phyloP scores from a whole-genome alignment of 2,329 filamentous ascomycete species.

The Pestalotiopsis fici region DNA sequence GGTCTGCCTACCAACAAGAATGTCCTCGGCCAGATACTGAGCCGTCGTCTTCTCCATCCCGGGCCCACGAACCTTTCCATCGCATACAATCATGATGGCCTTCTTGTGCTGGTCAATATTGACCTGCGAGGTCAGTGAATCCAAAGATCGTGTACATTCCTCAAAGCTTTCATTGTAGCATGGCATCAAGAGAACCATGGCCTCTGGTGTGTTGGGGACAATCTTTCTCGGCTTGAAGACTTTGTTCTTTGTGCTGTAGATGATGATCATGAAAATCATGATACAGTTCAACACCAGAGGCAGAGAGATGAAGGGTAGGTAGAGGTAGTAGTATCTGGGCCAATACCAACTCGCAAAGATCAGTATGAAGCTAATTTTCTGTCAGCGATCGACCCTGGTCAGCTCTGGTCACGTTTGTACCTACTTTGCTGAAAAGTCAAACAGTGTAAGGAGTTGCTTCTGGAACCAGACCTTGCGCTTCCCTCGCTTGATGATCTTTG shows the following conservation, averaged over 20 bases:
- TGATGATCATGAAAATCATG: constrained; percentile 41
- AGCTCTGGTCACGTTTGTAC: background rate
- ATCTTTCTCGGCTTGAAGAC: constrained; percentile 28
- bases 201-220: constrained; percentile 35
- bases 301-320: constrained; percentile 46
- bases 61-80: constrained; percentile 46
- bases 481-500: constrained; percentile 16
- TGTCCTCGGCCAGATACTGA: constrained; percentile 47
- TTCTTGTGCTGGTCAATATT: constrained; percentile 41
- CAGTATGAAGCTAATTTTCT: constrained; percentile 16
- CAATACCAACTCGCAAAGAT: constrained; percentile 36
- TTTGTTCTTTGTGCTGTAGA: constrained; percentile 30
- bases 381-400: constrained; percentile 8
- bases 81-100: constrained; percentile 48
- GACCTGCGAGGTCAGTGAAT: constrained; percentile 45
- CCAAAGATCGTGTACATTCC: constrained; percentile 43
- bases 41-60: constrained; percentile 50
- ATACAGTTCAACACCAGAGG: constrained; percentile 40
- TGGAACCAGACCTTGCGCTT: constrained; percentile 18
- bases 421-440: constrained; percentile 18
- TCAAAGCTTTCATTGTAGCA: constrained; percentile 51
- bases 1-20: constrained; percentile 36
- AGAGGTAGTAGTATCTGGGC: constrained; percentile 43
- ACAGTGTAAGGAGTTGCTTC: constrained; percentile 15
- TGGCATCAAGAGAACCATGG: constrained; percentile 45